Percentiles rank a stretch among this genome's conserved stretches.
phyloP scores from a whole-genome alignment of 169 alveolate genomes.

The Nephromyces sp. region DNA sequence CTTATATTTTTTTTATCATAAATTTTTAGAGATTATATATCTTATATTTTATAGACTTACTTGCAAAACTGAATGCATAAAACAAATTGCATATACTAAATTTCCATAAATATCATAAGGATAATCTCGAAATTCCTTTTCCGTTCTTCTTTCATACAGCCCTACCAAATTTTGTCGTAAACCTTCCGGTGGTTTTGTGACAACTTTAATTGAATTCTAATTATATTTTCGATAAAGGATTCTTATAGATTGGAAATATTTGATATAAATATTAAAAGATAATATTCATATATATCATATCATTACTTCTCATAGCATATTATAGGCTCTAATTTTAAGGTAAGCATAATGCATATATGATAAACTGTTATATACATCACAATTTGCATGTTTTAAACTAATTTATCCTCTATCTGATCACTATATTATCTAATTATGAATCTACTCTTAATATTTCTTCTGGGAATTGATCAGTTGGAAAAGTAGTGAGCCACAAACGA shows the following conservation, averaged over 20 bases:
- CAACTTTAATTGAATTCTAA: constrained; percentile 80
- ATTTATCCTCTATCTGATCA: not conserved
- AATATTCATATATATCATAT: not conserved
- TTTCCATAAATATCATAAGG: constrained; percentile 75
- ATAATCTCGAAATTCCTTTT: constrained; percentile 67
- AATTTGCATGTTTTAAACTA: not conserved
- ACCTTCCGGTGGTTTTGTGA: constrained; percentile 93
- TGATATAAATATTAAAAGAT: not conserved
- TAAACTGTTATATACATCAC: not conserved
- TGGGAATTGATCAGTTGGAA: constrained; percentile 85
- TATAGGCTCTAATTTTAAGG: not conserved
- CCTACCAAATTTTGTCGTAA: constrained; percentile 76
- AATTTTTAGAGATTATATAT: not conserved
- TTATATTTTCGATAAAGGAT: not conserved
- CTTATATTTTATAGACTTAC: not conserved
- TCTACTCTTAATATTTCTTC: constrained; percentile 67
- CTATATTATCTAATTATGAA: not conserved
- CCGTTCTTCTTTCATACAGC: constrained; percentile 67
- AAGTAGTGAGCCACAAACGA: constrained; percentile 88
- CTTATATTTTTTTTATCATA: not conserved
- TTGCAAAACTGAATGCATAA: constrained; percentile 85
- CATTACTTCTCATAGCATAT: no score
- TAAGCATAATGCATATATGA: not conserved
- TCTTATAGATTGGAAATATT: not conserved
- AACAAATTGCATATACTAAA: constrained; percentile 75